Evolutionary conservation across 306 rosid species (phyloP).

Genomic region (Vigna mungo): DNA sequence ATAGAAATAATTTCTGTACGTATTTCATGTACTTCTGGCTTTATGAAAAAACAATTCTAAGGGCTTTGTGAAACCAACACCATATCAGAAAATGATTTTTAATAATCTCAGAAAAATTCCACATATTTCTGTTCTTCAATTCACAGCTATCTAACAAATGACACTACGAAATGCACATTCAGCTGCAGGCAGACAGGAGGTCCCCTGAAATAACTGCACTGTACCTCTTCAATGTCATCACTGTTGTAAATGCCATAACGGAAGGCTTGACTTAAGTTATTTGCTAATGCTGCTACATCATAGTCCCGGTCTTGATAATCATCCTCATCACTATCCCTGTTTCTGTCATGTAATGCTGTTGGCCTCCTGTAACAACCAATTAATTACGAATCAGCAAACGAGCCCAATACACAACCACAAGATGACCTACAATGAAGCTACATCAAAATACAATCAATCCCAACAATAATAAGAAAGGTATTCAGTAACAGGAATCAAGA

Average conservation of each 20-base stretch:
- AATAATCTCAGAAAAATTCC: slow-evolving; percentile 17
- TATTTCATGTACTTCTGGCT: slow-evolving; percentile 20
- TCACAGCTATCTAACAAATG: slow-evolving; percentile 12
- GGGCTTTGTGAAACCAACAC: not conserved
- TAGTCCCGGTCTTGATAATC: slow-evolving; percentile 97
- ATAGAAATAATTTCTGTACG: slow-evolving; percentile 9
- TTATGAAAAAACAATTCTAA: slow-evolving; percentile 22
- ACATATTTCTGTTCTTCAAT: not conserved
- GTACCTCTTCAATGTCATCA: slow-evolving; percentile 91
- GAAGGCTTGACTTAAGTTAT: slow-evolving; percentile 95
- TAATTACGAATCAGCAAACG: slow-evolving; percentile 33
- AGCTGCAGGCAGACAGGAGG: slow-evolving; percentile 24
- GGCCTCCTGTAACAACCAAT: slow-evolving; percentile 81
- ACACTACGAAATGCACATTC: slow-evolving; percentile 28
- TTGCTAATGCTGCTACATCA: slow-evolving; percentile 97
- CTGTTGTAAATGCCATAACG: slow-evolving; percentile 90
- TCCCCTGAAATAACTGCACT: slow-evolving; percentile 5
- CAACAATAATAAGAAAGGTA: slow-evolving; percentile 10
- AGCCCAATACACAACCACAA: slow-evolving; percentile 2
- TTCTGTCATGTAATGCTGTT: slow-evolving; percentile 86
- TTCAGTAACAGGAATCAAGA: not conserved
- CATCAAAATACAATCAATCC: slow-evolving; percentile 19
- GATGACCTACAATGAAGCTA: slow-evolving; percentile 13
- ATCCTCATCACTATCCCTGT: slow-evolving; percentile 95
- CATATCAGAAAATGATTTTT: not conserved